Percentiles rank a stretch among this genome's conserved stretches.
Conservation (phyloP, 2,329 filamentous ascomycete genomes). For the Coleophoma cylindrospora region DNA sequence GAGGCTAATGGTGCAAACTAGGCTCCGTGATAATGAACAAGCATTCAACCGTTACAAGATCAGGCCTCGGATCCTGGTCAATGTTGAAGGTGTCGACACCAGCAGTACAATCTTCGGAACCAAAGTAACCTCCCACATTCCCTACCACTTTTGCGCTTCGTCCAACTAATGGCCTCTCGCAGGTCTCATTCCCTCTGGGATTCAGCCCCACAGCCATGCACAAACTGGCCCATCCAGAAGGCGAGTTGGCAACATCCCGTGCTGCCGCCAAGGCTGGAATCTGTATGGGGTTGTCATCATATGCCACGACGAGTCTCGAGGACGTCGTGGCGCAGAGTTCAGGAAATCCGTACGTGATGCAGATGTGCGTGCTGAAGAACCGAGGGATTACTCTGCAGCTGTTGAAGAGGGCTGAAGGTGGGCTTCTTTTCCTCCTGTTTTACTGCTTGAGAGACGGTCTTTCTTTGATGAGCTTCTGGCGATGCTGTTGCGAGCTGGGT, state of each 20-base stretch:
- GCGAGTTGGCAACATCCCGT: slow-evolving; percentile 45
- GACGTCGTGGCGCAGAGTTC: slow-evolving; percentile 36
- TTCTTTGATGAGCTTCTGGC: neutral
- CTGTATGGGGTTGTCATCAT: slow-evolving; percentile 33
- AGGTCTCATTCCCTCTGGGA: slow-evolving; percentile 36
- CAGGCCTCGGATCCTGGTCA: slow-evolving; percentile 36
- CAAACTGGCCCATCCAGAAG: slow-evolving; percentile 43
- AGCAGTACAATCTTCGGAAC: slow-evolving; percentile 38
- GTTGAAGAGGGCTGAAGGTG: slow-evolving; percentile 37
- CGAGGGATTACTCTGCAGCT: slow-evolving; percentile 34
- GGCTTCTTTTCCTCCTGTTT: slow-evolving; percentile 3
- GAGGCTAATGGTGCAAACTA: neutral
- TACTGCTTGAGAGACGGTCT: neutral
- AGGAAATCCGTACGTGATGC: slow-evolving; percentile 43
- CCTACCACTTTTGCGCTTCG: neutral
- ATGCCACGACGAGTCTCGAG: slow-evolving; percentile 38
- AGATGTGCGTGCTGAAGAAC: slow-evolving; percentile 48
- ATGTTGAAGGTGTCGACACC: slow-evolving; percentile 32
- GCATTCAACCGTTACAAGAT: slow-evolving; percentile 47
- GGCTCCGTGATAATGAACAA: slow-evolving; percentile 43
- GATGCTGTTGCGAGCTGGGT: neutral
- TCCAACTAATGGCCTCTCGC: neutral
- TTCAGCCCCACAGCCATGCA: slow-evolving; percentile 40
- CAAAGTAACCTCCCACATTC: slow-evolving; percentile 23
- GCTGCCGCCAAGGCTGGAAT: slow-evolving; percentile 42